Conservation (phyloP, 495 filamentous ascomycete species). For the Xylaria flabelliformis region DNA sequence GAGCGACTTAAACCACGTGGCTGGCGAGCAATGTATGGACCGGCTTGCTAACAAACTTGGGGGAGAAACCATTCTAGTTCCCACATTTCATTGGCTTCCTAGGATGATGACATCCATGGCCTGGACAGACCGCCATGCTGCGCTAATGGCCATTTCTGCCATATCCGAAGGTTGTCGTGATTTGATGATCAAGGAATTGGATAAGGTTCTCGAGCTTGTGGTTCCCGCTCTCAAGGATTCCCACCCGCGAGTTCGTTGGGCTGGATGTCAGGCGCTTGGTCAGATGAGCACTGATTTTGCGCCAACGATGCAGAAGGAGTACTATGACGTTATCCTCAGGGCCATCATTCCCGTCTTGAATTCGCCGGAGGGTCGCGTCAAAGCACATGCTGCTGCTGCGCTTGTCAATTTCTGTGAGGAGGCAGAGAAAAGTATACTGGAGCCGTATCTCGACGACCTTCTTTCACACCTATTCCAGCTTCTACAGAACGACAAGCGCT, state of each 20-base stretch:
- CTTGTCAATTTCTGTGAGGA: slow-evolving; percentile 99
- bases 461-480: slow-evolving; percentile 82
- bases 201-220: slow-evolving; percentile 91
- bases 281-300: slow-evolving; percentile 99
- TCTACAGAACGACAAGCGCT: slow-evolving; percentile 87
- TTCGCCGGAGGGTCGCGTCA: slow-evolving; percentile 89
- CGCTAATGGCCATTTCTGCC: slow-evolving; percentile 98
- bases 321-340: slow-evolving; percentile 81
- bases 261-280: slow-evolving; percentile 97
- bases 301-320: slow-evolving; percentile 97
- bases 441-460: slow-evolving; percentile 92
- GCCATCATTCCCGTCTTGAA: slow-evolving; percentile 93
- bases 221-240: slow-evolving; percentile 89
- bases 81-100: slow-evolving; percentile 97
- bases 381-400: slow-evolving; percentile 95
- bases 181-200: slow-evolving; percentile 91
- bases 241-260: slow-evolving; percentile 95
- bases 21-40: slow-evolving; percentile 99
- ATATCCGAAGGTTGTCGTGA: slow-evolving; percentile 98
- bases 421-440: slow-evolving; percentile 88
- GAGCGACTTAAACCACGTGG: slow-evolving; percentile 96
- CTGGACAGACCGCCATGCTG: slow-evolving; percentile 96
- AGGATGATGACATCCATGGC: slow-evolving; percentile 94
- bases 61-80: slow-evolving; percentile 80
- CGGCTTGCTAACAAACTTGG: slow-evolving; percentile 96